A percentile compares a stretch with the other conserved stretches of the same genome.
Evolutionary conservation across 108 stramenopile genomes (phyloP).

Genomic region (Cyclotella sp.): DNA sequence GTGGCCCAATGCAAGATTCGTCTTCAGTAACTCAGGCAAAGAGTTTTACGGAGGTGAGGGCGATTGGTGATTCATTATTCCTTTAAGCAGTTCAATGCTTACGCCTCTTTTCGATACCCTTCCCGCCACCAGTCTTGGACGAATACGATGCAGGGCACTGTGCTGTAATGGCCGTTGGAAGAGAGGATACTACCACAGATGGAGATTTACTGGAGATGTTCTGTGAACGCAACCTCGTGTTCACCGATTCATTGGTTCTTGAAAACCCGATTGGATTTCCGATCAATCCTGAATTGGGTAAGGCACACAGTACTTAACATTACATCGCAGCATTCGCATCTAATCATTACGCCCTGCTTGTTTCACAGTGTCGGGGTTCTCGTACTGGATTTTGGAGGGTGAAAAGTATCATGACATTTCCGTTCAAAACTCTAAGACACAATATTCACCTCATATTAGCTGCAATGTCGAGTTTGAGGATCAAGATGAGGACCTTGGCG

Average conservation of each 20-base stretch:
- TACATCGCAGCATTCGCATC: background rate
- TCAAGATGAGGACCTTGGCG: slow-evolving; percentile 8
- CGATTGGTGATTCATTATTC: background rate
- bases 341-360: background rate
- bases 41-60: slow-evolving; percentile 12
- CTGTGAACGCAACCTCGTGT: slow-evolving; percentile 24
- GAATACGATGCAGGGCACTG: slow-evolving; percentile 32
- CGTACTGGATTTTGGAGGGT: slow-evolving; percentile 30
- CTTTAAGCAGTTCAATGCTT: background rate
- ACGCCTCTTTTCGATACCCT: background rate
- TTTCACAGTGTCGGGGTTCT: slow-evolving; percentile 12
- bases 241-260: slow-evolving; percentile 16
- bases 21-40: slow-evolving; percentile 9
- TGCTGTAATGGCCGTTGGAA: slow-evolving; percentile 23
- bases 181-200: slow-evolving; percentile 18
- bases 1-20: slow-evolving; percentile 27
- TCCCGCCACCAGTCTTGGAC: background rate
- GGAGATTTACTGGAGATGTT: background rate
- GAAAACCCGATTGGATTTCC: slow-evolving; percentile 38
- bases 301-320: background rate
- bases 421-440: slow-evolving; percentile 1
- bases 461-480: slow-evolving; percentile 18
- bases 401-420: slow-evolving; percentile 15
- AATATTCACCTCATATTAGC: background rate
- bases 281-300: slow-evolving; percentile 22